phyloP scores from a whole-genome alignment of 202 grass and related monocot species.

The Musa balbisiana region DNA sequence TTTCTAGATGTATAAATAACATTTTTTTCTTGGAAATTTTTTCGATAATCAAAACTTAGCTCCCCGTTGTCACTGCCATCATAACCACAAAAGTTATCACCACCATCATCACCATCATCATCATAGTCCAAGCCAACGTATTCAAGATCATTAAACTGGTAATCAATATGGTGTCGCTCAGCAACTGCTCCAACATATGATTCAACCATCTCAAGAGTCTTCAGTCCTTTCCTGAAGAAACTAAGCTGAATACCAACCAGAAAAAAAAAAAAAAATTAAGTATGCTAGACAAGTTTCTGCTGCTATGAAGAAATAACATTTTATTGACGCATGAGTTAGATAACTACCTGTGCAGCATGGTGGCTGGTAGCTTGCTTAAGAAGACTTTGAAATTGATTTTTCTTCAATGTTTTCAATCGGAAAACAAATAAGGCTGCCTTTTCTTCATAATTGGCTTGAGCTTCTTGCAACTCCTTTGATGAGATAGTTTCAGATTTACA shows the following conservation, averaged over 20 bases:
- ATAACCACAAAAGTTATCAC: slow-evolving; percentile 44
- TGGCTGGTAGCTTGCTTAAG: slow-evolving; percentile 90
- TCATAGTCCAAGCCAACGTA: slow-evolving; percentile 58
- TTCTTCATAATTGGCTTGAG: slow-evolving; percentile 64
- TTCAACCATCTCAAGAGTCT: slow-evolving; percentile 71
- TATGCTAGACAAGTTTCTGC: not conserved
- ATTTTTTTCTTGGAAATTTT: slow-evolving; percentile 47
- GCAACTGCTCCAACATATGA: slow-evolving; percentile 74
- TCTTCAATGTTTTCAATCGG: slow-evolving; percentile 79
- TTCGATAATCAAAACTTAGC: slow-evolving; percentile 66
- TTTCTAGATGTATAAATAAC: slow-evolving; percentile 38
- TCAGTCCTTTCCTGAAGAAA: slow-evolving; percentile 89
- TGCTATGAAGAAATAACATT: not conserved
- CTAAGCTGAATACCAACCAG: slow-evolving; percentile 43
- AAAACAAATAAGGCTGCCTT: slow-evolving; percentile 71
- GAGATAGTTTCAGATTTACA: slow-evolving; percentile 49
- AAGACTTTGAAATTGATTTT: slow-evolving; percentile 83
- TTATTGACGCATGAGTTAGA: not conserved
- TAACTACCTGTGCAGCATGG: slow-evolving; percentile 84
- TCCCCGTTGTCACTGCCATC: slow-evolving; percentile 59
- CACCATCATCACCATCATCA: slow-evolving; percentile 25
- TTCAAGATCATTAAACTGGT: slow-evolving; percentile 64
- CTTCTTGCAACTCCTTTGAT: slow-evolving; percentile 56
- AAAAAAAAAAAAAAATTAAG: not conserved
- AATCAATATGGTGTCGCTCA: slow-evolving; percentile 89